A percentile compares a stretch with the other conserved stretches of the same genome.
Conservation (phyloP, 2,329 filamentous ascomycete genomes). For the Botrytis galanthina region DNA sequence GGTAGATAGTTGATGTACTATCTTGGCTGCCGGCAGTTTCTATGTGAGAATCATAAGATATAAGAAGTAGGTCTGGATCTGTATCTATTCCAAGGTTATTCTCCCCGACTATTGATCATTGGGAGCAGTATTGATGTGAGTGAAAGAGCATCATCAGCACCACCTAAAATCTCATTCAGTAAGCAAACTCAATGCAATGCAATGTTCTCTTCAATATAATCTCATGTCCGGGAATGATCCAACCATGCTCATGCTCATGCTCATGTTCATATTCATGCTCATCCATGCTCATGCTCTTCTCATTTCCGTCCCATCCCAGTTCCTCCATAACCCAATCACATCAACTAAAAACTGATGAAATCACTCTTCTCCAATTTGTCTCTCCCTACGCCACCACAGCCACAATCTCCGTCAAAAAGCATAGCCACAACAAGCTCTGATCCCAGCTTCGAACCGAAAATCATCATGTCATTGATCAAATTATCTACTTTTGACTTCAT, state of each 20-base stretch:
- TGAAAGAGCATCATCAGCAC: neutral
- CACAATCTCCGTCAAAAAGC: neutral
- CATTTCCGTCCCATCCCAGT: neutral
- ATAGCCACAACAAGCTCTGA: constrained; percentile 1
- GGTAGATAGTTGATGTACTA: neutral
- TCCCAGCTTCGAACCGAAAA: constrained; percentile 4
- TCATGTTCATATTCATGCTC: neutral
- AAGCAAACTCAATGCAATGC: neutral
- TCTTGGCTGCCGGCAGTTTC: neutral
- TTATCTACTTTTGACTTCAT: neutral
- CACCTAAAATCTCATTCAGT: neutral
- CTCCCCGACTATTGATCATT: neutral
- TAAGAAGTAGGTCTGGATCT: neutral
- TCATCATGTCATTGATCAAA: constrained; percentile 20
- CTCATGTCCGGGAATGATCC: neutral
- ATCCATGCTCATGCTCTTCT: neutral
- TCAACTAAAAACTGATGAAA: constrained; percentile 5
- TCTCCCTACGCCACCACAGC: constrained; percentile 14
- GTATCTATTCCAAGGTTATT: neutral
- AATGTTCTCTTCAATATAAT: neutral
- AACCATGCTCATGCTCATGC: neutral
- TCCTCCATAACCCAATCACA: neutral
- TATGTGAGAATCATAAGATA: neutral
- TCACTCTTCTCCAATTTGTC: constrained; percentile 8
- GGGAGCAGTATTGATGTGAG: neutral